Conservation (phyloP, 2,329 filamentous ascomycete species). For the Aspergillus ibericus region DNA sequence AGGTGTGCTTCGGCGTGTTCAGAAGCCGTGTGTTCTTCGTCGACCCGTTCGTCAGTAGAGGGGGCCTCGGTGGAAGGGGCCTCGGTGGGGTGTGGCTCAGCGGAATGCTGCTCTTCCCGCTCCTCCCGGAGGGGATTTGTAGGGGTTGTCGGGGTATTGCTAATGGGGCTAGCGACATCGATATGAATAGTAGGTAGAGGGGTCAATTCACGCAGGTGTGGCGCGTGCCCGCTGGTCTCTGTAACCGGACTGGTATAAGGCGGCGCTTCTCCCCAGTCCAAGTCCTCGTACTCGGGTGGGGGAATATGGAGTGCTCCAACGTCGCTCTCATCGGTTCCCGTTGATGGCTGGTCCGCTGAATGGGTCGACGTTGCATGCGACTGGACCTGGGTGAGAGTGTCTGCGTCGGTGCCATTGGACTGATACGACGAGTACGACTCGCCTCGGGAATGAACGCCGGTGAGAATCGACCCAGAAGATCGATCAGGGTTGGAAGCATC, state of each 20-base stretch:
- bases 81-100: not conserved
- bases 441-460: conserved; percentile 31
- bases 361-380: conserved; percentile 28
- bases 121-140: conserved; percentile 16
- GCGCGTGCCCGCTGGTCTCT: conserved; percentile 17
- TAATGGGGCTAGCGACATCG: conserved; percentile 30
- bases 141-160: conserved; percentile 26
- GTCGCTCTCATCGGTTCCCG: conserved; percentile 35
- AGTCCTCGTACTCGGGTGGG: conserved; percentile 44
- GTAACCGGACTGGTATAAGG: conserved; percentile 36
- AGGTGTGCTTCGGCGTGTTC: not conserved
- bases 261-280: conserved; percentile 47
- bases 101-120: not conserved
- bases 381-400: conserved; percentile 27
- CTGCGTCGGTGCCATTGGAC: conserved; percentile 33
- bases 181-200: conserved; percentile 35
- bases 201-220: conserved; percentile 20
- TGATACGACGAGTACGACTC: conserved; percentile 39
- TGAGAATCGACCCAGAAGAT: conserved; percentile 29
- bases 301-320: conserved; percentile 39
- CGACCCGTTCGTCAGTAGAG: not conserved
- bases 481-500: conserved; percentile 32
- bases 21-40: not conserved
- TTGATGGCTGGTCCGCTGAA: conserved; percentile 22
- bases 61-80: not conserved